Evolutionary conservation across 768 basidiomycete species (phyloP).

Genomic region (Neoboletus magnificus): DNA sequence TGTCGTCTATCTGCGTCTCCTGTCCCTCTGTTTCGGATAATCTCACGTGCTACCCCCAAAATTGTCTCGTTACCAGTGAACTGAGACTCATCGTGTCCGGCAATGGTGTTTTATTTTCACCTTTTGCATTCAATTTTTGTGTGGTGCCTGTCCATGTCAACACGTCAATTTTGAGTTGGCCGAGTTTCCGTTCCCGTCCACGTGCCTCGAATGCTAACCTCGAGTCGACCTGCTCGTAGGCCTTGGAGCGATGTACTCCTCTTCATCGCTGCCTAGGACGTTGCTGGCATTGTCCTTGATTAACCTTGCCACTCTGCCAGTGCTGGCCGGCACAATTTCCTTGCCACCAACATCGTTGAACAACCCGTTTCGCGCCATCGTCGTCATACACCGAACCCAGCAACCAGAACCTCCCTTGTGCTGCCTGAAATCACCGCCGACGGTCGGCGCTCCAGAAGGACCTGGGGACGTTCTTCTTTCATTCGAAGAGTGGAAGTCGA

Average conservation of each 20-base stretch:
- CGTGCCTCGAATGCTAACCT: conserved; percentile 14
- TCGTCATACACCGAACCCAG: conserved; percentile 41
- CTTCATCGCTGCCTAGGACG: conserved; percentile 10
- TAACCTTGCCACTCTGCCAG: conserved; percentile 32
- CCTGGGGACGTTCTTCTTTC: conserved; percentile 66
- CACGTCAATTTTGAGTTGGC: no score
- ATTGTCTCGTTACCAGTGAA: background rate
- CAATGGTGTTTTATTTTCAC: background rate
- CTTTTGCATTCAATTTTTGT: background rate
- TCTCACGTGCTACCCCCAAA: conserved; percentile 4
- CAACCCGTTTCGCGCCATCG: conserved; percentile 61
- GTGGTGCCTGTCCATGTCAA: no score
- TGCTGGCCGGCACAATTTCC: conserved; percentile 26
- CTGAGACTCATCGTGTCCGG: background rate
- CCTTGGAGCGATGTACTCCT: conserved; percentile 4
- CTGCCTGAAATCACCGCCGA: conserved; percentile 54
- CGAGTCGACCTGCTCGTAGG: background rate
- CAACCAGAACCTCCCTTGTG: conserved; percentile 59
- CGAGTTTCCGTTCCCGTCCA: background rate
- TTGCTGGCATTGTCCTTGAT: conserved; percentile 35
- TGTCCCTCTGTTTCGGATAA: conserved; percentile 1
- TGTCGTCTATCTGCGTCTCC: conserved; percentile 8
- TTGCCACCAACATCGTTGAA: conserved; percentile 40
- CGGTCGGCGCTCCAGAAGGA: conserved; percentile 38
- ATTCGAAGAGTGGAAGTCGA: conserved; percentile 88